These are phyloP conservation scores for Dacryopinax primogenitus DNA, from an alignment of 768 basidiomycete species.

Conservation along the genomic window DNA sequence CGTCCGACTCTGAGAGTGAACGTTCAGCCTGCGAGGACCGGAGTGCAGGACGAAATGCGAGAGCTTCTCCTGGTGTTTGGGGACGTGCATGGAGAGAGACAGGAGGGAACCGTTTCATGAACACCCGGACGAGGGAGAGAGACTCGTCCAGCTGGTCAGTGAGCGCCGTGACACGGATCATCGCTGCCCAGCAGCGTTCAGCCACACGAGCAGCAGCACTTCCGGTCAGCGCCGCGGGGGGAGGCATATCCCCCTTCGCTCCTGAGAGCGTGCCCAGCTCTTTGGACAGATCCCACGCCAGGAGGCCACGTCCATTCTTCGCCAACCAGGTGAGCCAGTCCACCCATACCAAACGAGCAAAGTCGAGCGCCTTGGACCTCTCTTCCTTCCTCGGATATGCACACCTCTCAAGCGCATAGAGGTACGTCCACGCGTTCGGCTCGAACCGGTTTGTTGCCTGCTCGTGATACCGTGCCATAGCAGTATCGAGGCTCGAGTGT, in stretches of 20 bases:
- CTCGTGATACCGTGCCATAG: constrained; percentile 39
- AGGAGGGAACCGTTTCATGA: constrained; percentile 55
- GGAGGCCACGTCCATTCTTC: neutral
- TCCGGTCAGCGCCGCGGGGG: constrained; percentile 21
- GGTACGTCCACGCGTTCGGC: constrained; percentile 43
- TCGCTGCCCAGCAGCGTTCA: constrained; percentile 55
- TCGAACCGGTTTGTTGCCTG: constrained; percentile 36
- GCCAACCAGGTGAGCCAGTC: constrained; percentile 37
- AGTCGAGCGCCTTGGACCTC: constrained; percentile 35
- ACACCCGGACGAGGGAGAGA: constrained; percentile 43
- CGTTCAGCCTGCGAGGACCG: constrained; percentile 6
- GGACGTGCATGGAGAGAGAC: constrained; percentile 30
- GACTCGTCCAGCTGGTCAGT: constrained; percentile 36
- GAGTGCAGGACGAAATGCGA: constrained; percentile 11
- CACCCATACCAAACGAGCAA: constrained; percentile 52
- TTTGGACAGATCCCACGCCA: neutral
- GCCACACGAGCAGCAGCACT: constrained; percentile 24
- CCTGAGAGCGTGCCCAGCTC: neutral
- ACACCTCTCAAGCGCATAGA: constrained; percentile 59
- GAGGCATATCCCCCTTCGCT: constrained; percentile 1
- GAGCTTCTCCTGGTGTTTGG: neutral
- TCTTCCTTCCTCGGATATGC: constrained; percentile 36
- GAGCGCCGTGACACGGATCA: constrained; percentile 53
- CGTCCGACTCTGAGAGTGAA: constrained; percentile 33
- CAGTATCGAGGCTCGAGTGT: constrained; percentile 39